A percentile compares a stretch with the other conserved stretches of the same genome.
These are phyloP conservation scores for Pseudogymnoascus sp. DNA, from an alignment of 2,329 filamentous ascomycete species.

Conservation along the genomic window DNA sequence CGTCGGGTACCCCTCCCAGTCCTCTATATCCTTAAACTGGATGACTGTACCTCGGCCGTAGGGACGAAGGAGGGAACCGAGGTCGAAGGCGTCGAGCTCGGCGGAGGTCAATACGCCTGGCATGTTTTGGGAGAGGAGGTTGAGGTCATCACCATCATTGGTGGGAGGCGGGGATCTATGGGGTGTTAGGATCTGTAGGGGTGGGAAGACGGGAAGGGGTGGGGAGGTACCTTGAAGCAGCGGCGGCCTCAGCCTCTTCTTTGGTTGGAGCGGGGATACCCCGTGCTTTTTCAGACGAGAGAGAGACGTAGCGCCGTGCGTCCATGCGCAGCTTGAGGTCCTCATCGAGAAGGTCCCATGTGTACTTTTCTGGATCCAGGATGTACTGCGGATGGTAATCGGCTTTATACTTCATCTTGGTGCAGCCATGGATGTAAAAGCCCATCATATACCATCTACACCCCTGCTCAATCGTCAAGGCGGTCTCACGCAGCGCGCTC, in stretches of 20 bases:
- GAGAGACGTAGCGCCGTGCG: constrained; percentile 20
- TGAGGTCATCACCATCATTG: constrained; percentile 21
- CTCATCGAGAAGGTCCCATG: constrained; percentile 49
- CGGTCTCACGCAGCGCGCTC: constrained; percentile 64
- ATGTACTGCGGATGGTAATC: constrained; percentile 69
- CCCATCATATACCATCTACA: constrained; percentile 70
- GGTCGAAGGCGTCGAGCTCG: constrained; percentile 43
- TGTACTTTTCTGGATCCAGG: constrained; percentile 57
- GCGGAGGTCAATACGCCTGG: constrained; percentile 54
- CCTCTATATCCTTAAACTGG: constrained; percentile 42
- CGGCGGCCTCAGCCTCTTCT: background rate
- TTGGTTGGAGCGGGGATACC: background rate
- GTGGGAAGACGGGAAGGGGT: no score
- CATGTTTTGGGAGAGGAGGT: constrained; percentile 54
- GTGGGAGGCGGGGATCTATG: background rate
- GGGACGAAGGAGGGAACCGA: constrained; percentile 49
- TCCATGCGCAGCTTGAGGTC: constrained; percentile 43
- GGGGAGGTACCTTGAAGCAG: background rate
- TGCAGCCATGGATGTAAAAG: constrained; percentile 72
- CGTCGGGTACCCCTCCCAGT: constrained; percentile 40
- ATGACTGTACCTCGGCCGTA: constrained; percentile 32
- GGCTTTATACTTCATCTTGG: constrained; percentile 80
- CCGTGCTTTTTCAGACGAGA: background rate
- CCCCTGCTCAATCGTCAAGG: constrained; percentile 57
- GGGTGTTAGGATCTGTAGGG: background rate